A percentile compares a stretch with the other conserved stretches of the same genome.
These are phyloP conservation scores for Turritis glabra DNA, from an alignment of 345 rosid species.

Conservation along the genomic window DNA sequence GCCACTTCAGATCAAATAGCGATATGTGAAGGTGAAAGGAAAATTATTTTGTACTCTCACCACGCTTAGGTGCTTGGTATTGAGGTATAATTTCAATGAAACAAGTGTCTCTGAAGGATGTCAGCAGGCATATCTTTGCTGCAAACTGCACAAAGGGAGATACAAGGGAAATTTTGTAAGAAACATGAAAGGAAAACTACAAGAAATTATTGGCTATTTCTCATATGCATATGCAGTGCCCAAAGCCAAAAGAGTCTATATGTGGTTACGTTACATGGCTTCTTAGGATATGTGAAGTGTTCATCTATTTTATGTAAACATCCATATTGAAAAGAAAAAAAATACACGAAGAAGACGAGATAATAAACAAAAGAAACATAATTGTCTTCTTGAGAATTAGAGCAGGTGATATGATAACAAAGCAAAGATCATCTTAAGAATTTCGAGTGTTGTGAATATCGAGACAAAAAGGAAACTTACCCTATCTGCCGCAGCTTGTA, in stretches of 20 bases:
- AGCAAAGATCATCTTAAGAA: constrained; percentile 3
- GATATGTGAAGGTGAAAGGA: constrained; percentile 4
- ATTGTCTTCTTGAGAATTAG: background rate
- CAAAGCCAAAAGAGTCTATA: background rate
- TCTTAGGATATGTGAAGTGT: background rate
- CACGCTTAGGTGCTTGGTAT: constrained; percentile 64
- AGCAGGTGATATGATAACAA: constrained; percentile 17
- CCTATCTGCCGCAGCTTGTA: constrained; percentile 98
- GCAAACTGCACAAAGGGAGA: constrained; percentile 63
- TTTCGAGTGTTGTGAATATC: background rate
- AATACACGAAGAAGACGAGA: background rate
- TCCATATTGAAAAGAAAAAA: background rate
- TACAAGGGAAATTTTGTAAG: constrained; percentile 1
- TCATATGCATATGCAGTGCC: background rate
- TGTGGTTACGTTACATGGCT: constrained; percentile 7
- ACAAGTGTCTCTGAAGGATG: constrained; percentile 94
- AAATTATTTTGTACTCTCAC: constrained; percentile 39
- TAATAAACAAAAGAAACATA: background rate
- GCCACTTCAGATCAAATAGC: background rate
- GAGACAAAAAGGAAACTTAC: constrained; percentile 42
- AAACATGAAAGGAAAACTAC: background rate
- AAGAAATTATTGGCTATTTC: constrained; percentile 6
- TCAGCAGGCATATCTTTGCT: constrained; percentile 92
- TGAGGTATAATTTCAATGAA: constrained; percentile 83
- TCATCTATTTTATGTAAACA: background rate